Base-by-base conservation (phyloP, 768 basidiomycete species). In the Lactarius tabidus region DNA sequence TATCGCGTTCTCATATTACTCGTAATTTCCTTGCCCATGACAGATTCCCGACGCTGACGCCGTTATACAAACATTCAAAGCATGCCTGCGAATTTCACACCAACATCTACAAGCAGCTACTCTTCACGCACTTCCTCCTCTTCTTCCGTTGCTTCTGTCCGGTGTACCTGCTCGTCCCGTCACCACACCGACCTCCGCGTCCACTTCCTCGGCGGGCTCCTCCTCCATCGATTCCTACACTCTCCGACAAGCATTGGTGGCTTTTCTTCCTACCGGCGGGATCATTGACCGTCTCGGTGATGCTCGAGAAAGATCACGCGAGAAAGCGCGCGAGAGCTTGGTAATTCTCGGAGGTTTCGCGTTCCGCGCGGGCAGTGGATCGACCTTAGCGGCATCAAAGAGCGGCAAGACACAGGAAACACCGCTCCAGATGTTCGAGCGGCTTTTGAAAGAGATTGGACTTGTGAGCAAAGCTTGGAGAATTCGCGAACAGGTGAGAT, bases 241-340 rank as follows among this genome's bases (percentile, higher is more conserved):
- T 23, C 83, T 95, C 45, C 90, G 91, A 58, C 84, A 86, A 66
- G 82, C 85, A 53, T 77, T 95, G 62, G 73, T 74, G 56, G 82
- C 89, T 12, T 87, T 95, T 73, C 79, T 93, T 36, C 85, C 91
- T 31, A 71, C 87, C 2, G 90, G 90, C 48, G 91, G 90, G 45
- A 79, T 93, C 26, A 79, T 95, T 63, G 93, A 95, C 71, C 85
- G 91, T 56, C 82, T 95, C 18, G 92, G 91, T 31, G 93, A 95
- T 73, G 71, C 73, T 48, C 88, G 87, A 70, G 90, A 91, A 74
- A 82, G 80, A 67, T 79, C 86, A 14, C 83, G 92, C 67, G 79
- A 85, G 33, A 88, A 87, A 69, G 93, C 93, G 31, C 84, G 88
- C 54, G 88, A 93, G 73, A 81, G 84, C 26, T 75, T 95, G n/a